These are phyloP conservation scores for Nakaseomyces nivariensis DNA, from an alignment of 1,139 yeast genomes.

Conservation along the genomic window DNA sequence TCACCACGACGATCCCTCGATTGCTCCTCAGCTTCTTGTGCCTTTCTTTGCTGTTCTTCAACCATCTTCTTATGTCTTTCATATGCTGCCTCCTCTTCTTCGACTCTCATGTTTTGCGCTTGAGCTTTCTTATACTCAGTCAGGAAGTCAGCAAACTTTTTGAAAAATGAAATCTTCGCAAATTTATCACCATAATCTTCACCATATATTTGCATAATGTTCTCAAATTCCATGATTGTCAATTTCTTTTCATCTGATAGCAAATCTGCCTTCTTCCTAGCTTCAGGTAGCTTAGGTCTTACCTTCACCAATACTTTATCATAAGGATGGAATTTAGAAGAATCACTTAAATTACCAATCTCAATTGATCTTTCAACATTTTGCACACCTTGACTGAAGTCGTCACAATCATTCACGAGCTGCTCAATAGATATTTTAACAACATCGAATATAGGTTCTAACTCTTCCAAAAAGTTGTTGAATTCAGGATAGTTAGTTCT, in stretches of 20 bases:
- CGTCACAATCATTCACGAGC: constrained; percentile 50
- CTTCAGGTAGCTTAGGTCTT: constrained; percentile 55
- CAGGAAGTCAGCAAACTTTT: constrained; percentile 56
- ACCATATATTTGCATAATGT: constrained; percentile 63
- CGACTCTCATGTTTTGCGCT: constrained; percentile 52
- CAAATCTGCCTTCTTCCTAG: constrained; percentile 56
- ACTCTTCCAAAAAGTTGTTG: constrained; percentile 48
- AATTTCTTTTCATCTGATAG: constrained; percentile 52
- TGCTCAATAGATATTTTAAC: constrained; percentile 62
- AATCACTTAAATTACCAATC: constrained; percentile 67
- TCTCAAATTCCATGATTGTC: constrained; percentile 59
- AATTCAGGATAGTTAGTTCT: constrained; percentile 61
- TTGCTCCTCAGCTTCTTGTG: constrained; percentile 13
- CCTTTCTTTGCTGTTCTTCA: constrained; percentile 35
- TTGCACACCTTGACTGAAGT: constrained; percentile 45
- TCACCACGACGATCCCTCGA: constrained; percentile 8
- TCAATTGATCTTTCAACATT: constrained; percentile 68
- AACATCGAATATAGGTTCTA: constrained; percentile 48
- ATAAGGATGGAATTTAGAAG: constrained; percentile 63
- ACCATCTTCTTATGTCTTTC: constrained; percentile 54
- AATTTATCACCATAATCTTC: constrained; percentile 66
- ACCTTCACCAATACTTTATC: constrained; percentile 57
- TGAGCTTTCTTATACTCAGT: constrained; percentile 60
- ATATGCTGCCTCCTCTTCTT: constrained; percentile 59
- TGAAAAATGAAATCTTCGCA: constrained; percentile 56